Evolutionary conservation across 2,329 filamentous ascomycete species (phyloP), one percentile per base, ranked within the genome.

Genomic region (Davidsoniella australis): DNA sequence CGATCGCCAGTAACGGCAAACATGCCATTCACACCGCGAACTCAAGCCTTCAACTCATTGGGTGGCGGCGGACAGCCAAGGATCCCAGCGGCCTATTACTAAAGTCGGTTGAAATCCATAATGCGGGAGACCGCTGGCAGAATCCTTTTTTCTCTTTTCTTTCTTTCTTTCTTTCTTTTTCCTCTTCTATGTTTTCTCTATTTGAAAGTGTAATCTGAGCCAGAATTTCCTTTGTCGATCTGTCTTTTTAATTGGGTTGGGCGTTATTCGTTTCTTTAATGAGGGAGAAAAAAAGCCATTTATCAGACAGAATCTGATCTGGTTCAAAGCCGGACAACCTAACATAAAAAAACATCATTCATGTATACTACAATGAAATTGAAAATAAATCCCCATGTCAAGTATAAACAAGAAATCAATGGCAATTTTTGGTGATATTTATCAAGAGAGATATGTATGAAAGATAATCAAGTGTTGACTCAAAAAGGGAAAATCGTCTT

Each of bases 21-120:
- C 9, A 55, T 67, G 55, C 74, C 75, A 0, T 82, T 71, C 55
- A 83, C 79, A 5, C 80, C 79, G 5, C 63, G 80, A 55, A 83
- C 80, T 14, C 70, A 75, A 60, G 80, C 80, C 1, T 84, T 84
- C 59, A 70, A 82, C 57, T 71, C 72, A 10, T 64, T 81, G 44
- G 73, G 80, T 54, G 64, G 45, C 18, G 44, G 24, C 5, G 43
- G 43, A 29, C 50, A 52, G 42, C 50, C 46, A 16, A 26, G 23
- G n/a, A 36, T 52, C 12, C 50, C 50, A 16, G 24, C 24, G 17
- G 50, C 50, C 72, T 73, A 57, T 60, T 78, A 52, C 75, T 76
- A 2, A 59, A 76, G 44, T 40, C n/a, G 24, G 6, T 6, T 66
- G 37, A 58, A 60, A 12, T 44, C 24, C 36, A 20, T 20, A 40